Evolutionary conservation across 169 alveolate species (phyloP), one percentile per base, ranked within the genome.

Genomic region (Sarcocystis neurona): DNA sequence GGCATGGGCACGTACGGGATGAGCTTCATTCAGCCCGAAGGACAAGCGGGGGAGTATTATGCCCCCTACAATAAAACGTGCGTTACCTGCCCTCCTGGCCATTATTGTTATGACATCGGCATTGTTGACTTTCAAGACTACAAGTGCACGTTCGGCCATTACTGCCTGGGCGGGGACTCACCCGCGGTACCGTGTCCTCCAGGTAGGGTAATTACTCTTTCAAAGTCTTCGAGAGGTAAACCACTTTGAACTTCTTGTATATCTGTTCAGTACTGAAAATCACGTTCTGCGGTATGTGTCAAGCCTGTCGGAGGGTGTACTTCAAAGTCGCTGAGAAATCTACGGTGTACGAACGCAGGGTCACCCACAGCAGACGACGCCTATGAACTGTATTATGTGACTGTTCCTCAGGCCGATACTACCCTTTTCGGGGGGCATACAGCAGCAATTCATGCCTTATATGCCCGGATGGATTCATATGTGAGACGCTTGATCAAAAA

Each of bases 1-100:
- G 75, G 75, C n/a, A 63, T 63, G 75, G 75, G 75, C 46, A 63
- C 75, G 43, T 63, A 63, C 75, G 75, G 75, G 6, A 39, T 39
- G 23, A 39, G n/a, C 43, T 63, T 32, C 30, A 44, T 63, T 6
- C 46, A 63, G 46, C 46, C 34, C 39, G 30, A 3, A 30, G 75
- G 75, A 39, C 37, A 44, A n/a, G 46, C 75, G 6, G 75, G 75
- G 34, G 75, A 63, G 34, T 63, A 63, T 30, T 63, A 63, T 44
- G 75, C 75, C 0, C n/a, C 75, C 4, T 63, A 63, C 75, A 63
- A 63, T 44, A 32, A 39, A 30, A 63, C 75, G 6, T 63, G 75
- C 75, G 75, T 44, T 8, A 63, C 75, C 37, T 63, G 75, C 43
- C 75, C 75, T 2, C 75, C 75, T 63, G 75, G 75, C 46, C n/a